Base-by-base conservation (phyloP, 805 yeast genomes). In the Nakazawaea wyomingensis region DNA sequence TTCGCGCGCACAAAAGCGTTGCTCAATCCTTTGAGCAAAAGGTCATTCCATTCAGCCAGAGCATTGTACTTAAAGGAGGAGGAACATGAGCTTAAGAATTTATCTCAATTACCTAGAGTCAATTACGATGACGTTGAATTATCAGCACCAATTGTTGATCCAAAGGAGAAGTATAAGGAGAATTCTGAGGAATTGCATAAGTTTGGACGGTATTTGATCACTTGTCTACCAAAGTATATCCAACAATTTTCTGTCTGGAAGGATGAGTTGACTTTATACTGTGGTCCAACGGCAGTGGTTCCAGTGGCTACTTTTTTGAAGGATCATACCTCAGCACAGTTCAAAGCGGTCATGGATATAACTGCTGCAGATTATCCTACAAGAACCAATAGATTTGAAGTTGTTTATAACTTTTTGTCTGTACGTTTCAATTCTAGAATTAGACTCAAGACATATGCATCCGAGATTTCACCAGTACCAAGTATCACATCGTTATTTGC, bases 221-320 rank as follows among this genome's bases (percentile, higher is more conserved):
- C 86, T 7, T 76, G 85, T 49, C 59, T 87, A 66, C 96, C 96
- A 37, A 87, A 85, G 62, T 85, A 68, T 57, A 74, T 87, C 49
- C 95, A 87, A 66, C 83, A 83, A 61, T 87, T 85, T 55, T 71
- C 86, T 5, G 96, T 87, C 38, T 87, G 95, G 96, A 87, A 87
- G 64, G 95, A 87, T 59, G 96, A 87, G 65, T 75, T 87, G 60
- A 76, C 82, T 34, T 62, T 87, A 40, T 81, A 79, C 61, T 77
- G 83, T 47, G 84, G 88, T 3, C 96, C 96, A 35, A 65, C 75
- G 19, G 90, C 88, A 5, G 61, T 87, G 43, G 69, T 78, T 50
- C 93, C 88, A n/a, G 79, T 79, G 46, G 64, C 81, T 60, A 64
- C 75, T 18, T 87, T 84, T 57, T 69, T 87, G 63, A 78, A 76